These are phyloP conservation scores for Toxicodendron radicans DNA, from an alignment of 345 rosid genomes.

Conservation along the genomic window DNA sequence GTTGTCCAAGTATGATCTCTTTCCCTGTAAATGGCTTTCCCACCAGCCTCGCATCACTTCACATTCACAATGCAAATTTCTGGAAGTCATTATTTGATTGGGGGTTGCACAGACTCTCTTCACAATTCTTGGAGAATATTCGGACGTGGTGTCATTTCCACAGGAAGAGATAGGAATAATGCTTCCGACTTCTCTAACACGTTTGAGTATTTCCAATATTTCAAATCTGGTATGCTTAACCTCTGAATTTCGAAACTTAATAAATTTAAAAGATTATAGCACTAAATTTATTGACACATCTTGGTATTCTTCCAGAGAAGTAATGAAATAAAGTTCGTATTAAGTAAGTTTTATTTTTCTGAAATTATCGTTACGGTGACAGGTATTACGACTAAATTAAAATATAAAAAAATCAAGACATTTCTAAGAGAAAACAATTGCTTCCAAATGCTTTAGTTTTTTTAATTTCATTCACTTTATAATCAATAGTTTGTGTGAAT, in stretches of 20 bases:
- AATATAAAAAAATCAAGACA: too few species aligned
- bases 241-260: slow-evolving; percentile 14
- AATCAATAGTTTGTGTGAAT: too few species aligned
- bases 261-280: too few species aligned
- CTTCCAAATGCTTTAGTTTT: too few species aligned
- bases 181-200: slow-evolving; percentile 16
- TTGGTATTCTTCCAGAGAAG: too few species aligned
- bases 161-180: not conserved
- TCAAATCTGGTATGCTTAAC: slow-evolving; percentile 17
- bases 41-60: slow-evolving; percentile 1
- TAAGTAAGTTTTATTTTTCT: too few species aligned
- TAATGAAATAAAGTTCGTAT: too few species aligned
- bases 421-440: too few species aligned
- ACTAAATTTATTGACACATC: too few species aligned
- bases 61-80: not conserved
- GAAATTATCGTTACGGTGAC: too few species aligned
- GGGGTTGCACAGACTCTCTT: slow-evolving; percentile 22
- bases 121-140: slow-evolving; percentile 1
- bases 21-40: slow-evolving; percentile 14
- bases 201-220: slow-evolving; percentile 2
- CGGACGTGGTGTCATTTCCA: slow-evolving; percentile 20
- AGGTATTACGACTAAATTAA: too few species aligned
- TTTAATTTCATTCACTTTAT: too few species aligned
- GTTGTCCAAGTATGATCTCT: not conserved
- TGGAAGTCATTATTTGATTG: slow-evolving; percentile 4